Percentiles rank a stretch among this genome's conserved stretches.
Evolutionary conservation across 176 grass and related monocot genomes (phyloP).

Genomic region (Aegilops sharonensis): DNA sequence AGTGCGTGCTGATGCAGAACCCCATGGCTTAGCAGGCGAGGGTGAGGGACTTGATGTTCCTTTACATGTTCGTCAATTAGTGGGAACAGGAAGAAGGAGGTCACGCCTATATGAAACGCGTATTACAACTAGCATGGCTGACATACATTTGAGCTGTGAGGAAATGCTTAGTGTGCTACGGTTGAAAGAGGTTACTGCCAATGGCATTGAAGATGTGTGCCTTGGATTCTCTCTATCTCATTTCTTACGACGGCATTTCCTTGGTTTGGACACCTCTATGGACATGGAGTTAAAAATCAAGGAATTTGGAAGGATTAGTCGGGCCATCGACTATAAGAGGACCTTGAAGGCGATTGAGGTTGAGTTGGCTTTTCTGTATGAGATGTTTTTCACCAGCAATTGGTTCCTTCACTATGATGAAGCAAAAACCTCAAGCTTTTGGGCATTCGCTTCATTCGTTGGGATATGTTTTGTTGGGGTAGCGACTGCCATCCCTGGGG

Average conservation of each 20-base stretch:
- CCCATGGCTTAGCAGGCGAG: too few relatives aligned
- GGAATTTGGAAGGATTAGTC: not conserved
- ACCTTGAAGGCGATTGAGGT: not conserved
- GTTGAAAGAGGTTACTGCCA: too few relatives aligned
- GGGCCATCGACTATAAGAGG: not conserved
- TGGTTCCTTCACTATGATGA: not conserved
- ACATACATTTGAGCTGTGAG: too few relatives aligned
- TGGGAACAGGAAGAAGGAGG: too few relatives aligned
- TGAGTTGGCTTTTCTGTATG: constrained; percentile 15
- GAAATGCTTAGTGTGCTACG: too few relatives aligned
- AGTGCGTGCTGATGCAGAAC: too few relatives aligned
- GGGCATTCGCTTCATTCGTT: not conserved
- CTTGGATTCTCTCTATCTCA: not conserved
- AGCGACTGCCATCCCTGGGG: not conserved
- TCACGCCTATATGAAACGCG: too few relatives aligned
- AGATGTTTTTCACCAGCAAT: not conserved
- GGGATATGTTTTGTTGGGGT: constrained; percentile 19
- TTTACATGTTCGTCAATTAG: too few relatives aligned
- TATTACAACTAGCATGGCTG: too few relatives aligned
- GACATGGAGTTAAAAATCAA: too few relatives aligned
- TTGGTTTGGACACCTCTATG: not conserved
- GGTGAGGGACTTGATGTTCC: too few relatives aligned
- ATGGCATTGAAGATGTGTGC: not conserved
- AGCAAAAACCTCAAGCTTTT: not conserved
- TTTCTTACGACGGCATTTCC: not conserved